Evolutionary conservation across 352 stramenopile species (phyloP).

Genomic region (Phytophthora fragariaefolia): DNA sequence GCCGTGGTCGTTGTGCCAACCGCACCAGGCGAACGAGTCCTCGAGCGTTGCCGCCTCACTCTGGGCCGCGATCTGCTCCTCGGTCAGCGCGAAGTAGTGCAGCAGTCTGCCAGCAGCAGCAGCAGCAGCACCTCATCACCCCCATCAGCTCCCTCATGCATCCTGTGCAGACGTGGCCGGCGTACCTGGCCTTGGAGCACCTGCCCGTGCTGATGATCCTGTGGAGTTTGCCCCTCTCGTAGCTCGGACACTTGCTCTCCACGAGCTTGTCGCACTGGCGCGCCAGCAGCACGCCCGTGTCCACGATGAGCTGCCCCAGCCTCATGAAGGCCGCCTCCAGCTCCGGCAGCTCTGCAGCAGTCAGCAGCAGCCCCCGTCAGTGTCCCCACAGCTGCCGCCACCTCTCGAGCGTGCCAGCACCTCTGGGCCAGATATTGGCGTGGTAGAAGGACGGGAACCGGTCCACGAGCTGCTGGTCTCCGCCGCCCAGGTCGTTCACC

Average conservation of each 20-base stretch:
- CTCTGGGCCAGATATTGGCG: conserved; percentile 93
- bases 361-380: background rate
- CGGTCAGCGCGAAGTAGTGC: conserved; percentile 95
- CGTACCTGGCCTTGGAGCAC: conserved; percentile 89
- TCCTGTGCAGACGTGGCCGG: no score
- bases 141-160: background rate
- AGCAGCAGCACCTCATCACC: conserved; percentile 2
- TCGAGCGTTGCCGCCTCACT: conserved; percentile 53
- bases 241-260: conserved; percentile 67
- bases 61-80: conserved; percentile 62
- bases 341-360: conserved; percentile 64
- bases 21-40: conserved; percentile 95
- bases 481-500: conserved; percentile 82
- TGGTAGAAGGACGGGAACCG: conserved; percentile 93
- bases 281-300: conserved; percentile 91
- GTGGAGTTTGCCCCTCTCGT: conserved; percentile 87
- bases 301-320: conserved; percentile 92
- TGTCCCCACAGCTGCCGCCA: no score
- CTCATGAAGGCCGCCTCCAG: conserved; percentile 91
- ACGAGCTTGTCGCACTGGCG: conserved; percentile 94
- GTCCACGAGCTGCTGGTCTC: conserved; percentile 77
- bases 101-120: conserved; percentile 69
- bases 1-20: conserved; percentile 98
- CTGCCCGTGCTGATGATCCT: conserved; percentile 89
- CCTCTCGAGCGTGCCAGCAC: conserved; percentile 22